Evolutionary conservation across 2,329 filamentous ascomycete species (phyloP).

Genomic region (Monosporascus sp.): DNA sequence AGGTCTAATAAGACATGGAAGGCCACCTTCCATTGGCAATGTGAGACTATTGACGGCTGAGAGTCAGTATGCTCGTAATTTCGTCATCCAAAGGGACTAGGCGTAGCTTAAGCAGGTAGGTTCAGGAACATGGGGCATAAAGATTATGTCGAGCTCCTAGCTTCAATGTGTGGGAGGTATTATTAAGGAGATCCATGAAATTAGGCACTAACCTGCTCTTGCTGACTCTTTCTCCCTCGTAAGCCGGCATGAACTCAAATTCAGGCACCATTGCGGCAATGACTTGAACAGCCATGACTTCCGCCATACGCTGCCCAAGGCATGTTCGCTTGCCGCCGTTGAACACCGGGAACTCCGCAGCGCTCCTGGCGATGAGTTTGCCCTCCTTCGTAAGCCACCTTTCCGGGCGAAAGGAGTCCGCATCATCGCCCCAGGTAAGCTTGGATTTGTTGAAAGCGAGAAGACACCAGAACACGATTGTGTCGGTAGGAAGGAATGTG

Average conservation of each 20-base stretch:
- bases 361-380: conserved; percentile 37
- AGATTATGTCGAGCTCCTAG: background rate
- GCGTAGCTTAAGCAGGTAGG: background rate
- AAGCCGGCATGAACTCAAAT: conserved; percentile 46
- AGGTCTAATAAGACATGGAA: conserved; percentile 39
- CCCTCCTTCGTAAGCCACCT: conserved; percentile 45
- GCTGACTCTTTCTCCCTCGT: conserved; percentile 44
- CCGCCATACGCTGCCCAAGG: conserved; percentile 60
- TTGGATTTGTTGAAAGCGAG: conserved; percentile 59
- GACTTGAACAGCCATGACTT: conserved; percentile 51
- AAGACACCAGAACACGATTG: conserved; percentile 57
- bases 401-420: conserved; percentile 49
- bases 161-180: background rate
- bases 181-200: background rate
- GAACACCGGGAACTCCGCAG: conserved; percentile 58
- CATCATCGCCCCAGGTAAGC: conserved; percentile 51
- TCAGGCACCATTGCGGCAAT: conserved; percentile 41
- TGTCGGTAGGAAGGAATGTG: conserved; percentile 46
- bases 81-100: no score
- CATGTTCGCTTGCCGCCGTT: conserved; percentile 58
- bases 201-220: conserved; percentile 40
- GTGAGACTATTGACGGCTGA: conserved; percentile 34
- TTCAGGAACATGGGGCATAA: background rate
- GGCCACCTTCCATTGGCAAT: conserved; percentile 56
- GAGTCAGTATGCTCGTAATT: background rate